Percentiles rank a stretch among this genome's conserved stretches.
These are phyloP conservation scores for Arthrobotrys megalospora DNA, from an alignment of 2,329 filamentous ascomycete genomes.

Conservation along the genomic window DNA sequence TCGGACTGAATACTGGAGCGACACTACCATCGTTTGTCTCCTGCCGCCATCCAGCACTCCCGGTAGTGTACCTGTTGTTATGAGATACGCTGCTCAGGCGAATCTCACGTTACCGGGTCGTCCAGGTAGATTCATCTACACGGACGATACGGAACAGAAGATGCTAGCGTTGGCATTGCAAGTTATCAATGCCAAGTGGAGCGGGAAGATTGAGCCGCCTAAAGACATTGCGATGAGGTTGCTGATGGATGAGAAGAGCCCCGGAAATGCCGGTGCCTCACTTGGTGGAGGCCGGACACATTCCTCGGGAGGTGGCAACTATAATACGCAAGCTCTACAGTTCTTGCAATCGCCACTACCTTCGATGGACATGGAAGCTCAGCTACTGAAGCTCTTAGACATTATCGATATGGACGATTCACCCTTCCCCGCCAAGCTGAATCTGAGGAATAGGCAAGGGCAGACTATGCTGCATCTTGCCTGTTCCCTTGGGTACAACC, in stretches of 20 bases:
- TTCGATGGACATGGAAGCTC: conserved; percentile 75
- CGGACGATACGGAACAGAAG: conserved; percentile 79
- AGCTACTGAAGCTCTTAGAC: conserved; percentile 81
- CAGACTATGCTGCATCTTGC: conserved; percentile 87
- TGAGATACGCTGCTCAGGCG: conserved; percentile 53
- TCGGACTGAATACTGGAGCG: conserved; percentile 85
- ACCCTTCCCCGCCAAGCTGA: conserved; percentile 77
- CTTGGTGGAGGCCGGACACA: conserved; percentile 65
- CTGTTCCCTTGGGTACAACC: conserved; percentile 80
- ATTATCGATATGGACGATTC: conserved; percentile 84
- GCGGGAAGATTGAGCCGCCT: conserved; percentile 75
- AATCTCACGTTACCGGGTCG: conserved; percentile 61
- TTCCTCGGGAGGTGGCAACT: conserved; percentile 63
- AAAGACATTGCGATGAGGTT: conserved; percentile 76
- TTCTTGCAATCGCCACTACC: conserved; percentile 52
- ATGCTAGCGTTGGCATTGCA: conserved; percentile 78
- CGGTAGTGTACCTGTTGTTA: conserved; percentile 73
- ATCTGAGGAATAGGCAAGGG: conserved; percentile 77
- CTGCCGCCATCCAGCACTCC: conserved; percentile 79
- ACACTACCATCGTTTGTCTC: conserved; percentile 83
- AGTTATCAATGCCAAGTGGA: conserved; percentile 77
- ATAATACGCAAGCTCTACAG: conserved; percentile 44
- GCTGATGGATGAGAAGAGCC: conserved; percentile 70
- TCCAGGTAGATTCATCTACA: conserved; percentile 78
- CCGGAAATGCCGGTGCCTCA: conserved; percentile 66